phyloP scores from a whole-genome alignment of 148 eudicot species.

The Salicornia ramosissima region DNA sequence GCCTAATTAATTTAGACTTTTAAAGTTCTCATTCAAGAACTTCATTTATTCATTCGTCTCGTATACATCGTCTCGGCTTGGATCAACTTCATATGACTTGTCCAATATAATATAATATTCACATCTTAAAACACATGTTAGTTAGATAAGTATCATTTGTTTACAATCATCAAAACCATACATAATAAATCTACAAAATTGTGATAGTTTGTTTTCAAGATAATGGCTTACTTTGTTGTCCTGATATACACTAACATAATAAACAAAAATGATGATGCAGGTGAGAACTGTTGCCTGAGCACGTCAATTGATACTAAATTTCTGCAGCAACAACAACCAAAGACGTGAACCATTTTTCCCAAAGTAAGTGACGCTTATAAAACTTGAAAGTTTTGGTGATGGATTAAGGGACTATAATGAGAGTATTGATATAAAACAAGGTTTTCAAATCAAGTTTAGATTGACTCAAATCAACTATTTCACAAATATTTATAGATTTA shows the following conservation, averaged over 20 bases:
- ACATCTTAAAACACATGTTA: too few relatives aligned
- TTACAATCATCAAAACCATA: too few relatives aligned
- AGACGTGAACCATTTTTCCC: slow-evolving; percentile 73
- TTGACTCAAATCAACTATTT: background rate
- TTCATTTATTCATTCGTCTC: too few relatives aligned
- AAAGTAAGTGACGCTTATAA: slow-evolving; percentile 42
- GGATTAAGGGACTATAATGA: background rate
- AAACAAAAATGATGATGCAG: slow-evolving; percentile 24
- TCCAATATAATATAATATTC: too few relatives aligned
- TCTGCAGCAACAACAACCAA: slow-evolving; percentile 52
- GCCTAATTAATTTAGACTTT: too few relatives aligned
- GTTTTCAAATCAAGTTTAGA: background rate
- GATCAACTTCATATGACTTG: too few relatives aligned
- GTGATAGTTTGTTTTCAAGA: background rate
- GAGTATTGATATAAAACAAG: too few relatives aligned
- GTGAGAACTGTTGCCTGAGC: slow-evolving; percentile 63
- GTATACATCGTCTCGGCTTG: too few relatives aligned
- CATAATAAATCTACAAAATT: too few relatives aligned
- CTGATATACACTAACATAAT: background rate
- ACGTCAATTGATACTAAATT: slow-evolving; percentile 33
- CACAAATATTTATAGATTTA: too few relatives aligned
- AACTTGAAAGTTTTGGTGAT: background rate
- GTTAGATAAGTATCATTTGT: too few relatives aligned
- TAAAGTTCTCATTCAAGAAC: too few relatives aligned
- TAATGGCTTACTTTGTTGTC: background rate